These are phyloP conservation scores for Termitomyces sp. DNA, from an alignment of 768 basidiomycete genomes.

Conservation along the genomic window DNA sequence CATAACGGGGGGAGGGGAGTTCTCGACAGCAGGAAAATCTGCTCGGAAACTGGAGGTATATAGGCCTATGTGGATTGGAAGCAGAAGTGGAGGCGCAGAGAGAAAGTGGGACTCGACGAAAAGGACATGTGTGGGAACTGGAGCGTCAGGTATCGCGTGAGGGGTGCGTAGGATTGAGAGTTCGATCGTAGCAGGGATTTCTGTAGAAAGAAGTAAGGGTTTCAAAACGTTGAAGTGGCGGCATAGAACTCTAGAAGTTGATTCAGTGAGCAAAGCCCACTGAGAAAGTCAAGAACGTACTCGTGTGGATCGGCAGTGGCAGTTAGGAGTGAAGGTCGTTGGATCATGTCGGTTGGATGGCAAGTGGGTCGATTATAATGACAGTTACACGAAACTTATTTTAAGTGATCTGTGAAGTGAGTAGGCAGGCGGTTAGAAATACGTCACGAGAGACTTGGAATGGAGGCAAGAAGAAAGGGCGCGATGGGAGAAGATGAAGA, in stretches of 20 bases:
- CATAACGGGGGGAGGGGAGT: slow-evolving; percentile 14
- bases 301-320: slow-evolving; percentile 28
- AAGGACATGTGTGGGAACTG: slow-evolving; percentile 56
- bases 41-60: slow-evolving; percentile 37
- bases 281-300: slow-evolving; percentile 19
- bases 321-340: slow-evolving; percentile 28
- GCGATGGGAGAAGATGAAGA: not conserved
- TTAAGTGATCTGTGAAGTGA: not conserved
- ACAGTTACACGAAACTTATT: not conserved
- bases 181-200: slow-evolving; percentile 41
- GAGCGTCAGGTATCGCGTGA: slow-evolving; percentile 25
- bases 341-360: slow-evolving; percentile 18
- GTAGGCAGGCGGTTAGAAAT: not conserved
- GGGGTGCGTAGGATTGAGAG: slow-evolving; percentile 37
- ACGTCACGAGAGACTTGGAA: slow-evolving; percentile 1
- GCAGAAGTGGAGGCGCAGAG: slow-evolving; percentile 34
- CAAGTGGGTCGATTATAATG: not conserved
- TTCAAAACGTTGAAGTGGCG: slow-evolving; percentile 39
- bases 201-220: slow-evolving; percentile 9
- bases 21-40: slow-evolving; percentile 31
- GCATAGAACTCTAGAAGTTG: slow-evolving; percentile 36
- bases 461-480: not conserved
- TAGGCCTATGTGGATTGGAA: slow-evolving; percentile 50
- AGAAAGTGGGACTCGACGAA: slow-evolving; percentile 33
- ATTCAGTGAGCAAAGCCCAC: not conserved